These are phyloP conservation scores for Hyaloperonospora brassicae DNA, from an alignment of 352 stramenopile species.

Conservation along the genomic window DNA sequence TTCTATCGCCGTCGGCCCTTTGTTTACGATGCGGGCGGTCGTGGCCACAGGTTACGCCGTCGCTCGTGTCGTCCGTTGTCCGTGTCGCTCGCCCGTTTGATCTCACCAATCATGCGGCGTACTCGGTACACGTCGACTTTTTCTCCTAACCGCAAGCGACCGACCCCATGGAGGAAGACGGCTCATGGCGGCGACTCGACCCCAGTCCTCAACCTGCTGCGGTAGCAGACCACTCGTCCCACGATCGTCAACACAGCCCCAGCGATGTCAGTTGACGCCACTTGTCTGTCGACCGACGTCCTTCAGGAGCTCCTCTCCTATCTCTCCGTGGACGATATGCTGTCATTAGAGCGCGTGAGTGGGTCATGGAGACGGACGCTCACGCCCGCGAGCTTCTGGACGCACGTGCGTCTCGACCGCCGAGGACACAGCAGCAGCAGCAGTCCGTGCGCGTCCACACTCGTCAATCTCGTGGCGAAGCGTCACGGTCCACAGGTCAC, in stretches of 20 bases:
- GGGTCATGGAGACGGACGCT: constrained; percentile 23
- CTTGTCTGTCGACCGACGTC: constrained; percentile 15
- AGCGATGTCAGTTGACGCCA: constrained; percentile 11
- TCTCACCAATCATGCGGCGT: neutral
- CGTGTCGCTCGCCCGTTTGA: no score
- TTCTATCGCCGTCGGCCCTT: no score
- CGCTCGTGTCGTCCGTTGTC: no score
- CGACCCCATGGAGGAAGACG: no score
- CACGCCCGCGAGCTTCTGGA: neutral
- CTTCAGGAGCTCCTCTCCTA: constrained; percentile 24
- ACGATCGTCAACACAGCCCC: neutral
- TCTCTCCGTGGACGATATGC: constrained; percentile 39
- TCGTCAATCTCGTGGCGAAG: constrained; percentile 28
- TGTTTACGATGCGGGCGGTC: no score
- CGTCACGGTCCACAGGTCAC: constrained; percentile 35
- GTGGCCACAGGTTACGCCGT: no score
- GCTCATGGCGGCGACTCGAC: no score
- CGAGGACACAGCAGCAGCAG: constrained; percentile 6
- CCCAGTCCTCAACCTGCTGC: no score
- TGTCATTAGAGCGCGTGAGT: constrained; percentile 28
- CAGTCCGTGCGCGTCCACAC: constrained; percentile 13
- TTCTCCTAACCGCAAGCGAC: neutral
- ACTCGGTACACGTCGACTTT: neutral
- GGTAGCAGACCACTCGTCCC: no score
- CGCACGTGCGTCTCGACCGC: constrained; percentile 14